These are phyloP conservation scores for Gillenia trifoliata DNA, from an alignment of 306 rosid genomes.

Conservation along the genomic window DNA sequence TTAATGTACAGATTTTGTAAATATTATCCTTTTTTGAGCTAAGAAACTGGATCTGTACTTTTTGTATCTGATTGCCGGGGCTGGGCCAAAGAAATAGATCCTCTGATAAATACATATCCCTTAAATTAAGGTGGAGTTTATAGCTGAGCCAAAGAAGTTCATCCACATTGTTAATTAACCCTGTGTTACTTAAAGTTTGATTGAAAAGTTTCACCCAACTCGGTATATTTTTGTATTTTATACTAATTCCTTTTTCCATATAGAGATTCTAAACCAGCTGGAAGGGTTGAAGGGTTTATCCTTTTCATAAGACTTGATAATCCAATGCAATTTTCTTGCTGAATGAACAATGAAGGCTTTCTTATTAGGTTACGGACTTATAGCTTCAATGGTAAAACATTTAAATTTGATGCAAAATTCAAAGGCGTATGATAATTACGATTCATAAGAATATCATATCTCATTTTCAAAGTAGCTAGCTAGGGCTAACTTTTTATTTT, in stretches of 20 bases:
- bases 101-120: background rate
- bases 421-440: background rate
- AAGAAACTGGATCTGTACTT: background rate
- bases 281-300: no score
- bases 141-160: background rate
- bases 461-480: no score
- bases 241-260: background rate
- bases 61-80: background rate
- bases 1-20: background rate
- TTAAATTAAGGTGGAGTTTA: background rate
- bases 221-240: background rate
- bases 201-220: constrained; percentile 11
- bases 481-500: no score
- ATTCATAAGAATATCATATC: background rate
- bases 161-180: background rate
- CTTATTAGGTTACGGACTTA: background rate
- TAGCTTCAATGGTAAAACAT: background rate
- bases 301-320: no score
- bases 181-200: constrained; percentile 1
- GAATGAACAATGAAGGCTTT: background rate
- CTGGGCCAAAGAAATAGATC: background rate
- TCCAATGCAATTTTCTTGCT: background rate
- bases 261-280: no score
- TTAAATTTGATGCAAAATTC: background rate
- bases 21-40: background rate